Percentiles rank a stretch among this genome's conserved stretches.
phyloP scores from a whole-genome alignment of 108 stramenopile genomes.

The Cyclotella kingstonii region DNA sequence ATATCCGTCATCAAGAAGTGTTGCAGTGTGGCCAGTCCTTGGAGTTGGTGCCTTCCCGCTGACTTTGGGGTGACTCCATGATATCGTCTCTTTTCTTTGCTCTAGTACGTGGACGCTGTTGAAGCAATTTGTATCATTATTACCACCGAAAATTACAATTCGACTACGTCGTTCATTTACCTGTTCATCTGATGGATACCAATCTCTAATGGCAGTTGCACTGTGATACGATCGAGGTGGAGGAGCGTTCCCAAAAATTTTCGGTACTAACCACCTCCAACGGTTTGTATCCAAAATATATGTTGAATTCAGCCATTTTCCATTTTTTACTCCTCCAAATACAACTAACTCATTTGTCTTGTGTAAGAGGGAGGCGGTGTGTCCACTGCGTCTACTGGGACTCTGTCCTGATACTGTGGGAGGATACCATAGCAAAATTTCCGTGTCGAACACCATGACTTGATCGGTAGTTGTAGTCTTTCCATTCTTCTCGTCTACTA shows the following conservation, averaged over 20 bases:
- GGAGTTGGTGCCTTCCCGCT: slow-evolving; percentile 61
- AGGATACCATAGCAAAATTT: slow-evolving; percentile 63
- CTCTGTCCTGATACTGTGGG: slow-evolving; percentile 55
- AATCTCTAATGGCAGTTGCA: slow-evolving; percentile 20
- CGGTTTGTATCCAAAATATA: slow-evolving; percentile 62
- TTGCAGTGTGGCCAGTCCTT: slow-evolving; percentile 76
- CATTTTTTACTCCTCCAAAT: slow-evolving; percentile 78
- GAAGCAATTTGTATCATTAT: slow-evolving; percentile 66
- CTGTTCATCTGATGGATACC: slow-evolving; percentile 1
- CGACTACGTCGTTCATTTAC: slow-evolving; percentile 17
- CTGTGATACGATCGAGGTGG: slow-evolving; percentile 76
- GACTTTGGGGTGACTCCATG: slow-evolving; percentile 67
- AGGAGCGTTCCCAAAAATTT: slow-evolving; percentile 60
- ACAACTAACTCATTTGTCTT: slow-evolving; percentile 68
- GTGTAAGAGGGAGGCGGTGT: slow-evolving; percentile 64
- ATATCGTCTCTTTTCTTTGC: slow-evolving; percentile 39
- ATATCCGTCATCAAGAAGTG: slow-evolving; percentile 63
- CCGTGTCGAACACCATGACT: slow-evolving; percentile 76
- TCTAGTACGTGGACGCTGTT: slow-evolving; percentile 77
- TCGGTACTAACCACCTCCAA: slow-evolving; percentile 75
- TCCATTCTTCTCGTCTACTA: slow-evolving; percentile 47
- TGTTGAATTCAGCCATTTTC: slow-evolving; percentile 73
- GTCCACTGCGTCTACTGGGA: slow-evolving; percentile 72
- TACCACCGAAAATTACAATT: slow-evolving; percentile 83
- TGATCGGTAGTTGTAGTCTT: slow-evolving; percentile 49